phyloP scores from a whole-genome alignment of 1,139 yeast species.

The Saccharomycopsis crataegensis region DNA sequence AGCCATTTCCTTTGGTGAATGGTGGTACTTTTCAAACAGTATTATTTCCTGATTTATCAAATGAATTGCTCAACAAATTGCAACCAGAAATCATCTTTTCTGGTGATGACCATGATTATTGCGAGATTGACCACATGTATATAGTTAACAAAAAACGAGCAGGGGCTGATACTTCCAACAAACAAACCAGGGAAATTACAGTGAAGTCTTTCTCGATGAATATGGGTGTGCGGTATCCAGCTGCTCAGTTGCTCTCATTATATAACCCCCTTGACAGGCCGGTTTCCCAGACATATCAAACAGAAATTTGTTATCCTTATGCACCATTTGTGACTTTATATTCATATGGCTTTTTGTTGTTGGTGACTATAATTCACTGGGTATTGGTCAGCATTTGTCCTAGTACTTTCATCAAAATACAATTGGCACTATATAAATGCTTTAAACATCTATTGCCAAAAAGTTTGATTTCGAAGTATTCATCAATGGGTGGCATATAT shows the following conservation, averaged over 20 bases:
- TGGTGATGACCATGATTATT: slow-evolving; percentile 96
- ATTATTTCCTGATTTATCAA: slow-evolving; percentile 50
- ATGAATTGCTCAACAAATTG: slow-evolving; percentile 46
- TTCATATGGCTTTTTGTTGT: slow-evolving; percentile 9
- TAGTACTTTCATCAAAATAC: background rate
- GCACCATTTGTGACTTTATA: slow-evolving; percentile 15
- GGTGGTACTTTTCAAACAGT: slow-evolving; percentile 86
- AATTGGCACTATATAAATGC: background rate
- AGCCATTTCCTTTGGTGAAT: slow-evolving; percentile 54
- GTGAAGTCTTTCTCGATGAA: slow-evolving; percentile 91
- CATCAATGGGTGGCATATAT: background rate
- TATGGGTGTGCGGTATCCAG: slow-evolving; percentile 80
- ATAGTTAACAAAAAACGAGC: background rate
- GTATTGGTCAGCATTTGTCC: slow-evolving; percentile 1
- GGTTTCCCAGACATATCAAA: slow-evolving; percentile 4
- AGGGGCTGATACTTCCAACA: background rate
- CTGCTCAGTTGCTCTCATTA: slow-evolving; percentile 73
- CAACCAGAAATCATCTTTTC: slow-evolving; percentile 71
- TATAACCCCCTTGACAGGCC: slow-evolving; percentile 32
- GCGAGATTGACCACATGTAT: slow-evolving; percentile 64
- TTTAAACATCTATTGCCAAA: no score
- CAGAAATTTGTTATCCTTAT: slow-evolving; percentile 15
- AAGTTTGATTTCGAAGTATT: no score
- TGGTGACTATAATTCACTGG: slow-evolving; percentile 12
- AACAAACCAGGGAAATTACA: slow-evolving; percentile 49